These are phyloP conservation scores for Datura wrightii DNA, from an alignment of 257 asterid species.

Conservation along the genomic window DNA sequence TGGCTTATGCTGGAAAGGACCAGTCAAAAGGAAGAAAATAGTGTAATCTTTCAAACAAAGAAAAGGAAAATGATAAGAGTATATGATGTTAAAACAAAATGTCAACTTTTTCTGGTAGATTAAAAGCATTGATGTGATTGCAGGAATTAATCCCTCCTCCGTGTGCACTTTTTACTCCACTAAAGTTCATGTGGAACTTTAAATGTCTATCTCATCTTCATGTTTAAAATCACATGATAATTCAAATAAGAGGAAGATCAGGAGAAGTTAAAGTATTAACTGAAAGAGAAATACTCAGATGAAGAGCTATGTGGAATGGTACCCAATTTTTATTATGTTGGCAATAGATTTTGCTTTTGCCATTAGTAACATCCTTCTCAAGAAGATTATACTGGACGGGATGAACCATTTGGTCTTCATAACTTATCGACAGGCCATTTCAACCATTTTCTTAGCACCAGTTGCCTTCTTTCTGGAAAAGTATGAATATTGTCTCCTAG, in stretches of 20 bases:
- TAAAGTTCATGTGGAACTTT: conserved; percentile 23
- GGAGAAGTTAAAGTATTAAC: neutral
- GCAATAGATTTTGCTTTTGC: conserved; percentile 69
- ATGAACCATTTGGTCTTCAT: conserved; percentile 71
- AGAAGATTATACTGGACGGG: conserved; percentile 63
- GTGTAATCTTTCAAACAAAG: neutral
- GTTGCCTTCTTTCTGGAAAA: conserved; percentile 72
- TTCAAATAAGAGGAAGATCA: conserved; percentile 17
- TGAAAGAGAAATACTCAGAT: conserved; percentile 31
- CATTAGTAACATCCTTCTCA: conserved; percentile 68
- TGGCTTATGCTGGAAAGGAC: conserved; percentile 24
- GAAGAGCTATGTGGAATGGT: conserved; percentile 56
- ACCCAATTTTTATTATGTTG: conserved; percentile 62
- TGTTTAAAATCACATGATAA: neutral
- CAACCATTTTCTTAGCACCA: conserved; percentile 67
- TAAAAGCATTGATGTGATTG: conserved; percentile 35
- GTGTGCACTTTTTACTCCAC: conserved; percentile 18
- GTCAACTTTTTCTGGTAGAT: conserved; percentile 14
- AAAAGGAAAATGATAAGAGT: conserved; percentile 23
- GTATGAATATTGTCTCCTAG: conserved; percentile 34
- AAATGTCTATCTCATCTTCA: conserved; percentile 29
- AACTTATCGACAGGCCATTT: conserved; percentile 73
- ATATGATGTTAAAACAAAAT: conserved; percentile 26
- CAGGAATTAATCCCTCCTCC: conserved; percentile 27
- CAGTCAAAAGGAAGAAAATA: conserved; percentile 22